Conservation (phyloP, 208 protist genomes). For the Naegleria gruberi region DNA sequence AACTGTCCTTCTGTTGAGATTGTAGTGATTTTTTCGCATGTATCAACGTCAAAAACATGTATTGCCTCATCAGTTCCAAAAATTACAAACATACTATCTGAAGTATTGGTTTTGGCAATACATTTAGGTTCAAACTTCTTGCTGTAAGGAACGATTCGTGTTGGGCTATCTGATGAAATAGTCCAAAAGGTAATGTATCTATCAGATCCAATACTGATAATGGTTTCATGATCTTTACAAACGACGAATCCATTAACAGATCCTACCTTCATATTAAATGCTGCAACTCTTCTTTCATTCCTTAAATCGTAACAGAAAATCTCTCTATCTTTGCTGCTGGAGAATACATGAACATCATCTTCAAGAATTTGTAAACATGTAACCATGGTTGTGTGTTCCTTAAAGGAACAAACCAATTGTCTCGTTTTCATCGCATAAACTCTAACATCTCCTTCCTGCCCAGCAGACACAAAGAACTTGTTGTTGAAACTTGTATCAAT, state of each 20-base stretch:
- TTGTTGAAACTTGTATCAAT: conserved; percentile 33
- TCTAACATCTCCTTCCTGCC: conserved; percentile 40
- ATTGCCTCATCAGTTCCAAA: neutral
- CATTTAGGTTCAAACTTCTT: neutral
- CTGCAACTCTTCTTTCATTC: neutral
- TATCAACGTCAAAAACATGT: neutral
- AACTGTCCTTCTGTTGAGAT: neutral
- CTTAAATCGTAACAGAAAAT: conserved; percentile 10
- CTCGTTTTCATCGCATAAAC: conserved; percentile 46
- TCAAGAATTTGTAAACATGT: neutral
- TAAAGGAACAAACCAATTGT: conserved; percentile 27
- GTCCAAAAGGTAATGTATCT: neutral
- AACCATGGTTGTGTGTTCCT: neutral
- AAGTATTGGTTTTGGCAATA: neutral
- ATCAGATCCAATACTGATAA: neutral
- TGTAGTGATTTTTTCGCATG: neutral
- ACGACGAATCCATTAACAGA: neutral
- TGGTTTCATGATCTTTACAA: neutral
- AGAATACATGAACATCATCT: neutral
- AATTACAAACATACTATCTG: neutral
- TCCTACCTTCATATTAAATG: neutral
- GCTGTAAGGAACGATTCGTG: neutral
- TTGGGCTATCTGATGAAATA: neutral
- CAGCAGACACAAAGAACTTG: conserved; percentile 48
- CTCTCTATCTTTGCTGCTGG: neutral